Conservation (phyloP, 2,329 filamentous ascomycete species). For the Trichoderma atrobrunneum region DNA sequence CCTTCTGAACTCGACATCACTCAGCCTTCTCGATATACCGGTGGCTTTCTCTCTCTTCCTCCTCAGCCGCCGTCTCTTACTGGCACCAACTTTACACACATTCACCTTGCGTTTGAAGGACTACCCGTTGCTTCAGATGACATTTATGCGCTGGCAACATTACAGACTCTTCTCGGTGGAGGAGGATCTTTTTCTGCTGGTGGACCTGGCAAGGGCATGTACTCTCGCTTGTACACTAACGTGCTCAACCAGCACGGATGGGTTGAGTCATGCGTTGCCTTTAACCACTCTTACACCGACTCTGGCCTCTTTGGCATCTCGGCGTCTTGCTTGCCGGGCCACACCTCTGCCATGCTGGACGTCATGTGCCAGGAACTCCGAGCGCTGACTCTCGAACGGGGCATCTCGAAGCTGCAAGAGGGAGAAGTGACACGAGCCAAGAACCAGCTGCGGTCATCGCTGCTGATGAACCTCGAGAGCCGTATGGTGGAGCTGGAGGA, state of each 20-base stretch:
- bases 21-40: conserved; percentile 78
- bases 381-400: conserved; percentile 70
- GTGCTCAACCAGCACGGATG: conserved; percentile 96
- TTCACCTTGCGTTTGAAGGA: conserved; percentile 94
- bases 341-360: conserved; percentile 81
- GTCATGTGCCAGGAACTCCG: conserved; percentile 91
- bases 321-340: conserved; percentile 75
- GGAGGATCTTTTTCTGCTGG: conserved; percentile 96
- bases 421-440: conserved; percentile 88
- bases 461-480: conserved; percentile 97
- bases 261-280: conserved; percentile 93
- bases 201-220: conserved; percentile 98
- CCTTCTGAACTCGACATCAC: conserved; percentile 54
- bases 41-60: conserved; percentile 85
- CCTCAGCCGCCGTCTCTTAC: conserved; percentile 75
- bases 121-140: conserved; percentile 86
- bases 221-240: conserved; percentile 94
- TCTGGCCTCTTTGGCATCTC: conserved; percentile 93
- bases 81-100: conserved; percentile 79
- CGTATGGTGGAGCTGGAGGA: conserved; percentile 98
- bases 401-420: conserved; percentile 68
- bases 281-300: conserved; percentile 97
- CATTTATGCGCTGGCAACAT: conserved; percentile 92
- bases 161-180: conserved; percentile 93
- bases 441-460: conserved; percentile 85